These are phyloP conservation scores for Globisporangium perplexum DNA, from an alignment of 352 stramenopile species.

Conservation along the genomic window DNA sequence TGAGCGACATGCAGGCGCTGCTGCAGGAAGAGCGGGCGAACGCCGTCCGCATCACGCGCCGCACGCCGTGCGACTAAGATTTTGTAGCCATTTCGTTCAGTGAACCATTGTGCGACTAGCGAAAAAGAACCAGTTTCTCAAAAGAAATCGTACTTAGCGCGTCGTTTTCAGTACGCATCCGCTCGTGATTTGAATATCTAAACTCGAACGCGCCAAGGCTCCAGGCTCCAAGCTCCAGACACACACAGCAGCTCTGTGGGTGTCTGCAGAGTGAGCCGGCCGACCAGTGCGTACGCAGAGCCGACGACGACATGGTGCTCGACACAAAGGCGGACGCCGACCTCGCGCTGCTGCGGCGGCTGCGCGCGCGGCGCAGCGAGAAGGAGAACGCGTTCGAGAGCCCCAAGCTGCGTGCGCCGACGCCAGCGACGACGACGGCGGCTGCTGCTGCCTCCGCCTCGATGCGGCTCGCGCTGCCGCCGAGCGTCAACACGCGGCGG, in stretches of 20 bases:
- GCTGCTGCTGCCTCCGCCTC: neutral
- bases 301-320: too few species aligned
- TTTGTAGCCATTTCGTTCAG: constrained; percentile 1
- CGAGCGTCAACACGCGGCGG: constrained; percentile 11
- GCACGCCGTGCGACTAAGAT: neutral
- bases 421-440: neutral
- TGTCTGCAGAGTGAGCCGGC: neutral
- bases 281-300: too few species aligned
- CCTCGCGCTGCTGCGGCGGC: constrained; percentile 12
- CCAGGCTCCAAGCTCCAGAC: neutral
- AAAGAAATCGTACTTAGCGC: neutral
- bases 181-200: constrained; percentile 15
- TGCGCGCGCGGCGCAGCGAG: constrained; percentile 15
- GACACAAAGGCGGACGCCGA: constrained; percentile 10
- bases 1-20: constrained; percentile 27
- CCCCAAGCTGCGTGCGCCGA: constrained; percentile 11
- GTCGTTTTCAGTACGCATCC: neutral
- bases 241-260: neutral
- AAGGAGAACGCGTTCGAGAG: constrained; percentile 17
- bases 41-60: constrained; percentile 1
- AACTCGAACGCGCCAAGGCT: constrained; percentile 8
- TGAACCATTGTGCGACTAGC: neutral
- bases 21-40: constrained; percentile 15
- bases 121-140: neutral
- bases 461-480: neutral